A percentile compares a stretch with the other conserved stretches of the same genome.
These are phyloP conservation scores for Phytophthora gonapodyides DNA, from an alignment of 352 stramenopile species.

Conservation along the genomic window DNA sequence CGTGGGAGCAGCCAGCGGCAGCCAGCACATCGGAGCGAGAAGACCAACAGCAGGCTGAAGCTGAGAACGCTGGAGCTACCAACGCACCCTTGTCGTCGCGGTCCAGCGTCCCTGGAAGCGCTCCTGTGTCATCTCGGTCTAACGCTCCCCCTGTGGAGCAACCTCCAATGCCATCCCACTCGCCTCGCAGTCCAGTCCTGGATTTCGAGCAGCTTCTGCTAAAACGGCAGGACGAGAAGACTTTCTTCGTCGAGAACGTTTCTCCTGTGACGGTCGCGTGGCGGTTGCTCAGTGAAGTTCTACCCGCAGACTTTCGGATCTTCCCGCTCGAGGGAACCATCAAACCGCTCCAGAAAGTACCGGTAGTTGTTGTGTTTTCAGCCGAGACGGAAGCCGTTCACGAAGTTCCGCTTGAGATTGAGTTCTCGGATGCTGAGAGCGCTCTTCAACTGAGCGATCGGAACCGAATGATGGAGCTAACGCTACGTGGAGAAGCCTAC, in stretches of 20 bases:
- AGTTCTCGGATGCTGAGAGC: constrained; percentile 86
- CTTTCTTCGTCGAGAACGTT: constrained; percentile 88
- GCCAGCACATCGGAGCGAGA: constrained; percentile 56
- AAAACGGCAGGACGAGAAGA: constrained; percentile 84
- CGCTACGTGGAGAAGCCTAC: constrained; percentile 88
- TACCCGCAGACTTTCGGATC: constrained; percentile 72
- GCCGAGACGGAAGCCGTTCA: constrained; percentile 75
- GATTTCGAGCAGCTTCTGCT: constrained; percentile 95
- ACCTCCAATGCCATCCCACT: background rate
- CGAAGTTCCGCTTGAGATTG: constrained; percentile 58
- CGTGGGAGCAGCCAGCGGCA: constrained; percentile 79
- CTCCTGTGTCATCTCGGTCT: constrained; percentile 26
- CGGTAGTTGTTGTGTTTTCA: constrained; percentile 74
- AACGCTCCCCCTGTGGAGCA: constrained; percentile 15
- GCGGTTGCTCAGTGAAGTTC: constrained; percentile 40
- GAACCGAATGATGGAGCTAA: constrained; percentile 37
- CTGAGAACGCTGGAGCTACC: constrained; percentile 10
- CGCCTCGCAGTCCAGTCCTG: constrained; percentile 42
- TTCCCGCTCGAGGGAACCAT: constrained; percentile 77
- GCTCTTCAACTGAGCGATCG: constrained; percentile 51
- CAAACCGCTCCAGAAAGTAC: constrained; percentile 63
- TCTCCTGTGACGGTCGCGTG: constrained; percentile 80
- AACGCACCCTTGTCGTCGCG: constrained; percentile 27
- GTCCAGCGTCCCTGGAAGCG: constrained; percentile 21
- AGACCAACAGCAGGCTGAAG: constrained; percentile 7